Evolutionary conservation across 1,284 basidiomycete genomes (phyloP), one percentile per base, ranked within the genome.

Genomic region (Sporisorium sorghi): DNA sequence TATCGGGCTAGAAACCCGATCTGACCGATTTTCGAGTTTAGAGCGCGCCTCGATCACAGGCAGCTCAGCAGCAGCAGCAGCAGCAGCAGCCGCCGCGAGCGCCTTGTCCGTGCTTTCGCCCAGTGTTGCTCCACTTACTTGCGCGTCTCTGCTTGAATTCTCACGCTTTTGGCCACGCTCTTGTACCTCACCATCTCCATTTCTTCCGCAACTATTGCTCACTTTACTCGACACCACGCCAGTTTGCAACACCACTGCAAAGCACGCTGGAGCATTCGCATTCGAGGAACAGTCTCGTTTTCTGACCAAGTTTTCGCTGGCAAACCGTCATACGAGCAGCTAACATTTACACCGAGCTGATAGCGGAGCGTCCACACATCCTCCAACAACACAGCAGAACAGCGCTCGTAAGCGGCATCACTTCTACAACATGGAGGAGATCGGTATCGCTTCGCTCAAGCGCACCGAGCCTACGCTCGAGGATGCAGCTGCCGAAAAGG

Each of bases 401-500:
- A 26, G 19, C 15, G 46, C 46, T 30, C 26, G 17, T 19, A 30
- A 30, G 28, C 10, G 26, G 46, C 46, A 47, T 23, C 28, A 30
- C 7, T 5, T 12, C 2, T 17, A 3, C 40, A 21, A 54, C 3
- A 83, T 83, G 82, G 82, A 83, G 65, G 82, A 83, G 68, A 66
- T 83, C 19, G 82, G 82, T 8, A 83, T 83, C 58, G 40, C 69
- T n/a, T 56, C 66, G 15, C 39, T 72, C 53, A 70, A 70, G 61
- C 58, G 69, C 26, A 61, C 63, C 10, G 79, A 81, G 56, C 79
- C 79, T 7, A 80, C 79, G 23, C 61, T 79, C 42, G 70, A 78
- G 40, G 73, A 77, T 60, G 79, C 76, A 23, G 73, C 74, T 11
- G 74, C 78, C 32, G 79, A 81, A 55, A 79, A 81, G 63, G 72